A percentile compares a stretch with the other conserved stretches of the same genome.
Evolutionary conservation across 2,329 filamentous ascomycete species (phyloP).

Genomic region (Podosphaera leucotricha): DNA sequence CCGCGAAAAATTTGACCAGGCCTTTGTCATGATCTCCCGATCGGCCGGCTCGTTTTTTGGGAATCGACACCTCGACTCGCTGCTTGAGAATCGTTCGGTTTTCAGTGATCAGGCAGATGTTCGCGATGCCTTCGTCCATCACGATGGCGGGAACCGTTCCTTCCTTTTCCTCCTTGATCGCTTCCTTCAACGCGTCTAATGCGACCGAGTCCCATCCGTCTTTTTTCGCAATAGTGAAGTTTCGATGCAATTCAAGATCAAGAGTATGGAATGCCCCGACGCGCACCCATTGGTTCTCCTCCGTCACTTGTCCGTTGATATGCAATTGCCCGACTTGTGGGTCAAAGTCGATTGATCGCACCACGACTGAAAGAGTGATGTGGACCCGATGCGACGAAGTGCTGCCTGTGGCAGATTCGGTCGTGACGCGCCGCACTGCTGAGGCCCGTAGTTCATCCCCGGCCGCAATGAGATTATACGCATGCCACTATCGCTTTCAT

Average conservation of each 20-base stretch:
- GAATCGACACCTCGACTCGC: slow-evolving; percentile 39
- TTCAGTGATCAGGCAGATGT: slow-evolving; percentile 63
- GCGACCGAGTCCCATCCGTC: slow-evolving; percentile 81
- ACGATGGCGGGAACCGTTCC: slow-evolving; percentile 76
- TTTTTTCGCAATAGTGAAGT: slow-evolving; percentile 72
- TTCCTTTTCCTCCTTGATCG: slow-evolving; percentile 53
- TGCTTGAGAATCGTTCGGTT: slow-evolving; percentile 56
- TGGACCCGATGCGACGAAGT: slow-evolving; percentile 40
- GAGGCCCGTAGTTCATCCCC: slow-evolving; percentile 39
- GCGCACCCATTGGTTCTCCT: slow-evolving; percentile 43
- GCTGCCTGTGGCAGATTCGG: slow-evolving; percentile 32
- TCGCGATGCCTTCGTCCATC: slow-evolving; percentile 72
- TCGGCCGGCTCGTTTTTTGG: slow-evolving; percentile 40
- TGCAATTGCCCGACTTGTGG: slow-evolving; percentile 43
- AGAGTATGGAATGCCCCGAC: slow-evolving; percentile 46
- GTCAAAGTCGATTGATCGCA: slow-evolving; percentile 46
- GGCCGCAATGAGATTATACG: slow-evolving; percentile 47
- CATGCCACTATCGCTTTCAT: slow-evolving; percentile 34
- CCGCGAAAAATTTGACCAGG: slow-evolving; percentile 55
- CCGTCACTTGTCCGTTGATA: slow-evolving; percentile 39
- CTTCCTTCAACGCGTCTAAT: slow-evolving; percentile 51
- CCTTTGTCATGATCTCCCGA: slow-evolving; percentile 43
- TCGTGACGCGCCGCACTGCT: slow-evolving; percentile 40
- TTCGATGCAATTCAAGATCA: slow-evolving; percentile 67
- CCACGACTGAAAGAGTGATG: slow-evolving; percentile 37